Conservation (phyloP, 2,329 filamentous ascomycete species). For the Diplodia corticola region DNA sequence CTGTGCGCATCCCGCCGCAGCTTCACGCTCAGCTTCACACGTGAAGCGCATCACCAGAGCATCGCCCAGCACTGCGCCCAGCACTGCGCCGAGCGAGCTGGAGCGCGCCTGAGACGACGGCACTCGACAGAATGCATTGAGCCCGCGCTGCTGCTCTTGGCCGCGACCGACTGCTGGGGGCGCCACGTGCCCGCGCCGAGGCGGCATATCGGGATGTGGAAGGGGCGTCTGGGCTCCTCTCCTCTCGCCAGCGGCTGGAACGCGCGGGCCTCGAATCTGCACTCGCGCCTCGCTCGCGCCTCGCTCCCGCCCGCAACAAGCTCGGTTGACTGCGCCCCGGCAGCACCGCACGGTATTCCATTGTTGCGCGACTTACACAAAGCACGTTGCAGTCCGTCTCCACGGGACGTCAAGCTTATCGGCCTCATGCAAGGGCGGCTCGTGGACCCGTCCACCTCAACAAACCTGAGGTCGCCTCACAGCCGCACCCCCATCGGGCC, state of each 20-base stretch:
- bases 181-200: slow-evolving; percentile 8
- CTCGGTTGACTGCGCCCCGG: not conserved
- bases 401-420: not conserved
- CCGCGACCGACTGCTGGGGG: not conserved
- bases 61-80: not conserved
- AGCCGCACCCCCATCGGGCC: not conserved
- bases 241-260: not conserved
- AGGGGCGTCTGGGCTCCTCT: not conserved
- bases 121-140: not conserved
- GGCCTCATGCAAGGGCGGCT: slow-evolving; percentile 3
- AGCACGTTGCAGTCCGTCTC: not conserved
- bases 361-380: not conserved
- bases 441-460: not conserved
- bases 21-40: not conserved
- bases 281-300: not conserved
- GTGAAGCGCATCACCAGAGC: not conserved
- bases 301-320: not conserved
- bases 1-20: not conserved
- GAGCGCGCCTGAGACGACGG: not conserved
- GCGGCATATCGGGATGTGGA: not conserved
- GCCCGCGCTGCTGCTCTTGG: not conserved
- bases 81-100: not conserved
- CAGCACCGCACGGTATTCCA: not conserved
- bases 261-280: not conserved
- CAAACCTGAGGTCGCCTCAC: not conserved